These are phyloP conservation scores for Pinus taeda DNA, from an alignment of 75 land plant genomes.

Conservation along the genomic window DNA sequence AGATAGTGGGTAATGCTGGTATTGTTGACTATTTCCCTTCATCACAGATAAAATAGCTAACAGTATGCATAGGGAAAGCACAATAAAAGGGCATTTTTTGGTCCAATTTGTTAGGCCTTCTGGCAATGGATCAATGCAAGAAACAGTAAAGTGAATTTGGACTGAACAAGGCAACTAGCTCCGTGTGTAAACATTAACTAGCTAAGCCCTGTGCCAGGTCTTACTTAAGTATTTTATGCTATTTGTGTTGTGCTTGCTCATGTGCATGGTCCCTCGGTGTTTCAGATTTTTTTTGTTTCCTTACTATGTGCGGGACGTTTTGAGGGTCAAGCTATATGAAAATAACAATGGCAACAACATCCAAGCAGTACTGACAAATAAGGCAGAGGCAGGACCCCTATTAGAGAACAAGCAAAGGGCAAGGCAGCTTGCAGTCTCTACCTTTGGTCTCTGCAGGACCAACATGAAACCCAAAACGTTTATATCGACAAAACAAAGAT, in stretches of 20 bases:
- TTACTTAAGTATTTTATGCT: neutral
- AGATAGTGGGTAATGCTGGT: neutral
- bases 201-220: neutral
- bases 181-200: neutral
- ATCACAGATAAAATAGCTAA: neutral
- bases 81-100: neutral
- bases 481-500: neutral
- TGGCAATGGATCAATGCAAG: neutral
- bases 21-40: neutral
- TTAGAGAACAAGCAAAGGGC: neutral
- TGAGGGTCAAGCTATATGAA: neutral
- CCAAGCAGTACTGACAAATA: neutral
- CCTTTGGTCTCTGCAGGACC: neutral
- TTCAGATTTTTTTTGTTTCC: too few relatives aligned
- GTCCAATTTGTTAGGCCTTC: neutral
- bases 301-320: neutral
- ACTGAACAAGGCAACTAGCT: neutral
- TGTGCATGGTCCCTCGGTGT: neutral
- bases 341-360: neutral
- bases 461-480: neutral
- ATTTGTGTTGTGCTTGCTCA: neutral
- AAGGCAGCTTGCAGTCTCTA: neutral
- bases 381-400: neutral
- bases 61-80: neutral
- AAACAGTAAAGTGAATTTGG: neutral